Conservation (phyloP, 176 grass and related monocot species). For the Neostapfia colusana region DNA sequence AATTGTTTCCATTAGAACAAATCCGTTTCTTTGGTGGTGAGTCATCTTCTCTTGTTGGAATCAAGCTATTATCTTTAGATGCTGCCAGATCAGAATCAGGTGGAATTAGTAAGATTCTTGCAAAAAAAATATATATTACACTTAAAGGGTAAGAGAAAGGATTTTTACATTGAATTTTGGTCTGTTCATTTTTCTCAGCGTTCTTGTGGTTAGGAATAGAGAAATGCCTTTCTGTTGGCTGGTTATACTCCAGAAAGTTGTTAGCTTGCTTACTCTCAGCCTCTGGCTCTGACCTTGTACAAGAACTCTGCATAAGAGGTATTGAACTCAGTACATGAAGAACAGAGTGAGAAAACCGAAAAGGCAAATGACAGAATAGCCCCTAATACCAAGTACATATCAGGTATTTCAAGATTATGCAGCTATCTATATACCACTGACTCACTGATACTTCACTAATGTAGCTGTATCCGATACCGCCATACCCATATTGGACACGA, state of each 20-base stretch:
- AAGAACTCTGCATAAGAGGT: slow-evolving; percentile 76
- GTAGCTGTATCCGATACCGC: background rate
- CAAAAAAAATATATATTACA: background rate
- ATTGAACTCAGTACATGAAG: slow-evolving; percentile 33
- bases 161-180: slow-evolving; percentile 37
- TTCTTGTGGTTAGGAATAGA: slow-evolving; percentile 17
- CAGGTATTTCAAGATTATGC: background rate
- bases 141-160: background rate
- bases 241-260: slow-evolving; percentile 50
- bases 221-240: slow-evolving; percentile 13
- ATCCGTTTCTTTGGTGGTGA: slow-evolving; percentile 21
- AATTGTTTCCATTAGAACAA: slow-evolving; percentile 31
- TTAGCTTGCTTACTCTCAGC: slow-evolving; percentile 71
- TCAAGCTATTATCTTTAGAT: slow-evolving; percentile 22
- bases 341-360: slow-evolving; percentile 11
- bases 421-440: background rate
- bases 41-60: slow-evolving; percentile 28
- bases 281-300: slow-evolving; percentile 85
- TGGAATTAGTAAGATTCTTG: slow-evolving; percentile 26
- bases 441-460: background rate
- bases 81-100: slow-evolving; percentile 40
- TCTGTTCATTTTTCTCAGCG: slow-evolving; percentile 1
- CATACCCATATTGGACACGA: background rate
- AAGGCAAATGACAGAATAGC: slow-evolving; percentile 5
- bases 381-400: background rate